Conservation (phyloP, 805 yeast genomes). For the Ogataea philodendri region DNA sequence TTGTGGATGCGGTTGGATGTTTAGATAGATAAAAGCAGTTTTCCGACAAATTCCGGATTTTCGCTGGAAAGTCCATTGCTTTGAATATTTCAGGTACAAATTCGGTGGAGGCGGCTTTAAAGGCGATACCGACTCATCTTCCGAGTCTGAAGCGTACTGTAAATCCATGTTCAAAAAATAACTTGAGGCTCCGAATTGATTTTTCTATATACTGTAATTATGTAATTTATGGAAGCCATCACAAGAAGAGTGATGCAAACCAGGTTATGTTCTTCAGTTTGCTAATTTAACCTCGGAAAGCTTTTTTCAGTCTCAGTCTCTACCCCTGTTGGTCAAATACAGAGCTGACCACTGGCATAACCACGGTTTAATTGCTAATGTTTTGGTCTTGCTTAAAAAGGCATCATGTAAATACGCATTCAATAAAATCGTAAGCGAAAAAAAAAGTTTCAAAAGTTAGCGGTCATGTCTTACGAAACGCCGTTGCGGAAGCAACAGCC, state of each 20-base stretch:
- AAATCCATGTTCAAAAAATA: too few relatives aligned
- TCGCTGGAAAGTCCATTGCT: constrained; percentile 9
- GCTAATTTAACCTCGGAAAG: too few relatives aligned
- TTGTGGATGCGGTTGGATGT: constrained; percentile 3
- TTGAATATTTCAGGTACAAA: constrained; percentile 11
- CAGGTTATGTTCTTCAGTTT: too few relatives aligned
- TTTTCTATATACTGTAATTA: too few relatives aligned
- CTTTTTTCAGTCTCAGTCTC: too few relatives aligned
- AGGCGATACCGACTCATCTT: constrained; percentile 2
- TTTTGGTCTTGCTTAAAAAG: constrained; percentile 5
- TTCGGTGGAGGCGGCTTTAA: constrained; percentile 13
- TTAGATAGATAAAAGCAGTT: constrained; percentile 12
- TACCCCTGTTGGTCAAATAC: too few relatives aligned
- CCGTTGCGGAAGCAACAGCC: constrained; percentile 3
- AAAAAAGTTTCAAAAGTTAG: background rate
- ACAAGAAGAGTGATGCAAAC: too few relatives aligned
- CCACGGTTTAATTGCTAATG: too few relatives aligned
- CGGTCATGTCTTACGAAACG: constrained; percentile 4
- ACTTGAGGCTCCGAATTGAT: too few relatives aligned
- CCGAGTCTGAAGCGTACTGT: constrained; percentile 10
- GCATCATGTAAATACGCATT: constrained; percentile 8
- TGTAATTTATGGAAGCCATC: background rate
- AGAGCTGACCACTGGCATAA: too few relatives aligned
- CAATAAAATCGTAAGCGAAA: background rate
- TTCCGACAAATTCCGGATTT: constrained; percentile 1